A percentile compares a stretch with the other conserved stretches of the same genome.
phyloP scores from a whole-genome alignment of 169 alveolate genomes.

The Plasmodium fragile region DNA sequence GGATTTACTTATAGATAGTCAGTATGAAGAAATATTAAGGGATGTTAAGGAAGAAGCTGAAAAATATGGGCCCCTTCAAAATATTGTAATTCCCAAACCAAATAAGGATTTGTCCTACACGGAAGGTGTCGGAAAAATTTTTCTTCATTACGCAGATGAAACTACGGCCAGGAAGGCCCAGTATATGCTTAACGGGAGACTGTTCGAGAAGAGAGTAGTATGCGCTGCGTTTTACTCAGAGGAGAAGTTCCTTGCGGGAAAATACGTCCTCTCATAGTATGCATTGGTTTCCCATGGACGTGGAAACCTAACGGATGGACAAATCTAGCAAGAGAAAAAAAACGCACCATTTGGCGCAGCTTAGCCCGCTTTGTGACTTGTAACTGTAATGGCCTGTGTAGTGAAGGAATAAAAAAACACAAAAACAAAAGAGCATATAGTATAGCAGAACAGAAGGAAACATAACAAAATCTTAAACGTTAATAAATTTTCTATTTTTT shows the following conservation, averaged over 20 bases:
- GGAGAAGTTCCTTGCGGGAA: constrained; percentile 85
- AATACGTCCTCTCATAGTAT: constrained; percentile 85
- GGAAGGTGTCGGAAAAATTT: constrained; percentile 89
- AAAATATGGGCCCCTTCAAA: constrained; percentile 90
- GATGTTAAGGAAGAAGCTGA: constrained; percentile 89
- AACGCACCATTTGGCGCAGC: background rate
- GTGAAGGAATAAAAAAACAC: background rate
- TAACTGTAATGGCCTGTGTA: background rate
- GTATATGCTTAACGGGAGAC: constrained; percentile 90
- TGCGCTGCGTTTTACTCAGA: constrained; percentile 93
- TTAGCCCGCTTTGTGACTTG: background rate
- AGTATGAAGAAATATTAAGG: constrained; percentile 84
- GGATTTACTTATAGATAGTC: constrained; percentile 86
- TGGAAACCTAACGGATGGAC: background rate
- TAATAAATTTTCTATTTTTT: background rate
- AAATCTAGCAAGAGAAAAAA: background rate
- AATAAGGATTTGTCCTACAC: constrained; percentile 85
- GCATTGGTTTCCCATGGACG: background rate
- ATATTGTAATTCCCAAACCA: constrained; percentile 89
- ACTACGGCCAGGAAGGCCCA: constrained; percentile 91
- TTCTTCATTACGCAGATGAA: constrained; percentile 85
- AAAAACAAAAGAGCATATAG: background rate
- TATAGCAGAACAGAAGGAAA: too few relatives aligned
- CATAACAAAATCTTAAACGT: background rate
- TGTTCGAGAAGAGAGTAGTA: constrained; percentile 90